Percentiles rank a stretch among this genome's conserved stretches.
Conservation (phyloP, 305 asterid genomes). For the Fraxinus floribunda region DNA sequence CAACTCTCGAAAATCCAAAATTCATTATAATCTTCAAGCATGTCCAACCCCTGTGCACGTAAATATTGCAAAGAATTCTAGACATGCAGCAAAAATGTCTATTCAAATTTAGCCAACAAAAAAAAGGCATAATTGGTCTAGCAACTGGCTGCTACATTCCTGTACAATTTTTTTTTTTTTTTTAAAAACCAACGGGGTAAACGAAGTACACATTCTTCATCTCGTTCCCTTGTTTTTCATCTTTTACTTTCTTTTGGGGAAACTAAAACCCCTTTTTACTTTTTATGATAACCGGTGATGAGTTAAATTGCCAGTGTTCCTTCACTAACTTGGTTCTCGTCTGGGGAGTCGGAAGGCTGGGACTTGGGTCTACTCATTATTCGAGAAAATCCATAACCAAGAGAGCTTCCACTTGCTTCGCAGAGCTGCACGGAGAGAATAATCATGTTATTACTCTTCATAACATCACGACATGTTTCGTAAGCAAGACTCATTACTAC, state of each 20-base stretch:
- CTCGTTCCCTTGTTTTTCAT: background rate
- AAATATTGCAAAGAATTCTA: background rate
- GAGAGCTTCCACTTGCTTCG: conserved; percentile 84
- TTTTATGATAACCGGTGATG: background rate
- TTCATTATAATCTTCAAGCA: background rate
- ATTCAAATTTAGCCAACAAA: background rate
- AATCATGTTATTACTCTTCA: background rate
- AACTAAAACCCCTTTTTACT: background rate
- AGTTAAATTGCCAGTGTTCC: conserved; percentile 50
- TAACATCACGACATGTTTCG: background rate
- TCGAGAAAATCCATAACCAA: conserved; percentile 81
- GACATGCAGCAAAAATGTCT: background rate
- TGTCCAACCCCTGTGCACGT: background rate
- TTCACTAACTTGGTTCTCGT: conserved; percentile 63
- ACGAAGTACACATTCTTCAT: background rate
- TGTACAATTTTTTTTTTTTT: background rate
- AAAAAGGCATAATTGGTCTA: background rate
- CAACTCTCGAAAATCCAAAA: background rate
- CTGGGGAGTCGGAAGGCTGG: conserved; percentile 50
- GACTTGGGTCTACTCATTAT: conserved; percentile 61
- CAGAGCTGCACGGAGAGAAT: conserved; percentile 56
- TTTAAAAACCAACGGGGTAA: background rate
- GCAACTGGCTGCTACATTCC: background rate
- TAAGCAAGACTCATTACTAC: background rate
- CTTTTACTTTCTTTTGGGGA: background rate